A percentile compares a stretch with the other conserved stretches of the same genome.
Conservation (phyloP, 306 rosid species). For the Trifolium repens region DNA sequence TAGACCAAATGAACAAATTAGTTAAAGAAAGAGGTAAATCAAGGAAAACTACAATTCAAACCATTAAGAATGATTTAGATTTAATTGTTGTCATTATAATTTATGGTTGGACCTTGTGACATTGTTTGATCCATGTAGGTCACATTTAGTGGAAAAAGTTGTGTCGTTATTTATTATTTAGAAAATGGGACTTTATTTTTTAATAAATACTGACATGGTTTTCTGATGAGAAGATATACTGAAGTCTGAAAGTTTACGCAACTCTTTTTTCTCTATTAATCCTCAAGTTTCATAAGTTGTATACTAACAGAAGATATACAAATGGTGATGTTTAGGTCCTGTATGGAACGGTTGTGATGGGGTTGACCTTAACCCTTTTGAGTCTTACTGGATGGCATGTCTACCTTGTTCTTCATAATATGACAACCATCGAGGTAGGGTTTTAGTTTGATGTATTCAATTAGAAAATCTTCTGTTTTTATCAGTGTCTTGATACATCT, state of each 20-base stretch:
- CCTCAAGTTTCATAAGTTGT: constrained; percentile 22
- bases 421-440: constrained; percentile 91
- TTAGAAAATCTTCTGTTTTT: not conserved
- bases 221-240: constrained; percentile 16
- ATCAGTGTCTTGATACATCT: constrained; percentile 16
- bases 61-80: not conserved
- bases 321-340: constrained; percentile 52
- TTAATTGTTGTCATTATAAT: not conserved
- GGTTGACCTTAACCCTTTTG: constrained; percentile 63
- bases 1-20: not conserved
- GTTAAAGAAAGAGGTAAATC: not conserved
- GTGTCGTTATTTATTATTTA: not conserved
- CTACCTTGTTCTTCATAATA: constrained; percentile 76
- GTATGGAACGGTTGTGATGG: constrained; percentile 54
- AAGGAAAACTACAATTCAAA: not conserved
- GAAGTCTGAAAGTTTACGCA: not conserved
- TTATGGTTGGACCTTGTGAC: not conserved
- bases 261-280: constrained; percentile 14
- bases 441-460: constrained; percentile 30
- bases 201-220: constrained; percentile 12
- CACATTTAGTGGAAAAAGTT: not conserved
- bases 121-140: not conserved
- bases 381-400: constrained; percentile 84
- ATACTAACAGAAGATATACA: constrained; percentile 13
- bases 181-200: constrained; percentile 11